Conservation (phyloP, 2,329 filamentous ascomycete species). For the Davidsoniella eucalypti region DNA sequence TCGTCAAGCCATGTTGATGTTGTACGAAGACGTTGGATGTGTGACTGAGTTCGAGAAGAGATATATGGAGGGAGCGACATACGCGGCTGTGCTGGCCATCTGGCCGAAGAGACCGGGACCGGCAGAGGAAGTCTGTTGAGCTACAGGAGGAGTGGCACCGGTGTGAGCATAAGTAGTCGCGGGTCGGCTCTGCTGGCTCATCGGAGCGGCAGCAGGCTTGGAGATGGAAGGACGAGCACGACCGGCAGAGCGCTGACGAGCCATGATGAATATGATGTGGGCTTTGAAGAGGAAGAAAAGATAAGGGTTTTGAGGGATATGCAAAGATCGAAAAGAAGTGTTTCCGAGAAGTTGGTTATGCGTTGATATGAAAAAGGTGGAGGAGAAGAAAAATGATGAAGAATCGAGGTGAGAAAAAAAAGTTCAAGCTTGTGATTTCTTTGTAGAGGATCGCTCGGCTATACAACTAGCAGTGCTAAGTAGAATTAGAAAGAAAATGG, state of each 20-base stretch:
- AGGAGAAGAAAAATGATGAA: not conserved
- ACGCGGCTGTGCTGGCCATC: conserved; percentile 97
- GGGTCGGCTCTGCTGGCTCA: conserved; percentile 49
- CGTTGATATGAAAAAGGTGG: no score
- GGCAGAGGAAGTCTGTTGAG: conserved; percentile 29
- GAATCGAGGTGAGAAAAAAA: not conserved
- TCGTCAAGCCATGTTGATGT: conserved; percentile 2
- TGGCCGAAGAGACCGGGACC: conserved; percentile 83
- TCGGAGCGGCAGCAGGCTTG: conserved; percentile 34
- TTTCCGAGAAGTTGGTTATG: not conserved
- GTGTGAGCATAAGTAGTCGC: conserved; percentile 45
- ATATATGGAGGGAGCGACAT: conserved; percentile 29
- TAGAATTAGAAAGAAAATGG: not conserved
- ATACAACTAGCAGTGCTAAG: no score
- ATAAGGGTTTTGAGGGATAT: not conserved
- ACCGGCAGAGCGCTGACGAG: conserved; percentile 56
- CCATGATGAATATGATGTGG: conserved; percentile 36
- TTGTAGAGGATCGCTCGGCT: not conserved
- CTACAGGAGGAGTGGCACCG: conserved; percentile 32
- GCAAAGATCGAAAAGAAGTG: not conserved
- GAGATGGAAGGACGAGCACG: conserved; percentile 49
- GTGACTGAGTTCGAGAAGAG: not conserved
- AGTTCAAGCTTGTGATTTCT: not conserved
- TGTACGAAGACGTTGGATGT: not conserved
- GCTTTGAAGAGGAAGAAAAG: conserved; percentile 12